phyloP scores from a whole-genome alignment of 306 rosid species.

The Cucurbita ficifolia region DNA sequence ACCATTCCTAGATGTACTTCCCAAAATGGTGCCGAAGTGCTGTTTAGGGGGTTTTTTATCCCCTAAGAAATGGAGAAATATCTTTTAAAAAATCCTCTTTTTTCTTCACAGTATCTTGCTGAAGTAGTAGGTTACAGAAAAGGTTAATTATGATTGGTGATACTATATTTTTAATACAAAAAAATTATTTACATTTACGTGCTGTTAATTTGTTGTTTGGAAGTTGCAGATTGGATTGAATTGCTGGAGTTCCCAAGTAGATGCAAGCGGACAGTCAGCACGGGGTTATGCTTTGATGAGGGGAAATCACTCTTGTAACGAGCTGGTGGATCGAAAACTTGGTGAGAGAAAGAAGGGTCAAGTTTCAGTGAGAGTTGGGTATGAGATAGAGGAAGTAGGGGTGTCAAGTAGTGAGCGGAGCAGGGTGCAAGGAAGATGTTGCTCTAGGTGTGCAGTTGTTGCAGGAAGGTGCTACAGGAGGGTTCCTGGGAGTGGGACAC shows the following conservation, averaged over 20 bases:
- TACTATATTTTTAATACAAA: neutral
- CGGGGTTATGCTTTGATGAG: constrained; percentile 58
- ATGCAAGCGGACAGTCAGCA: constrained; percentile 63
- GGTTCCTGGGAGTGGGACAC: constrained; percentile 51
- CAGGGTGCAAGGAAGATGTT: constrained; percentile 33
- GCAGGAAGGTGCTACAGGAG: constrained; percentile 28
- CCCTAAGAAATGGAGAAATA: neutral
- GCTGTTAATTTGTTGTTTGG: neutral
- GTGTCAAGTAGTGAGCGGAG: constrained; percentile 18
- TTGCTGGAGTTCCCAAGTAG: constrained; percentile 67
- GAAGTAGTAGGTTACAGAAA: neutral
- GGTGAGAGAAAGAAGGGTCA: constrained; percentile 43
- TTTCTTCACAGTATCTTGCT: neutral
- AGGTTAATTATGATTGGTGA: neutral
- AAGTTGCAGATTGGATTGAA: constrained; percentile 52
- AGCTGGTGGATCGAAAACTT: constrained; percentile 50
- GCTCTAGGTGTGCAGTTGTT: constrained; percentile 48
- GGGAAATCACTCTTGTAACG: constrained; percentile 51
- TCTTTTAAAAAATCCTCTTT: neutral
- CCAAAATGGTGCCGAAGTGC: neutral
- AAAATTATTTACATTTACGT: neutral
- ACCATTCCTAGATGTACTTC: neutral
- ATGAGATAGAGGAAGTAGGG: constrained; percentile 25
- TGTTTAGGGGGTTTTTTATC: neutral
- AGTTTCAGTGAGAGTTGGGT: constrained; percentile 42